Base-by-base conservation (phyloP, 2,329 filamentous ascomycete species). In the Lasiodiplodia citricola region DNA sequence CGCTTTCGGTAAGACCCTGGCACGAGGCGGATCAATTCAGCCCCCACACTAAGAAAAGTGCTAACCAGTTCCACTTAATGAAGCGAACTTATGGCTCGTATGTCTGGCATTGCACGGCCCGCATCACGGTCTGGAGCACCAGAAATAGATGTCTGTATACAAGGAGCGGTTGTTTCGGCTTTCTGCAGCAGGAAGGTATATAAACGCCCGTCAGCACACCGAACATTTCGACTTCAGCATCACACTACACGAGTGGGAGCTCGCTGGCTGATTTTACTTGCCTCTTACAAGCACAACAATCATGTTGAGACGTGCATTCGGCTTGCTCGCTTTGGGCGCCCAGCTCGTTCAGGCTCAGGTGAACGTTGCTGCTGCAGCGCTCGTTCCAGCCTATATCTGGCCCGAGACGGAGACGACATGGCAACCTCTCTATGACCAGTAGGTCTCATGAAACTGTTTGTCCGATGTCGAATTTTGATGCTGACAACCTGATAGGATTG, bases 381-480 rank as follows among this genome's bases (percentile, higher is more conserved):
- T 62, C 25, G 58, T 62, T 3, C 58, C 58, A 8, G 58, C 58
- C 8, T 62, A 62, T 28, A 62, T 62, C 18, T 62, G 50, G 25
- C 58, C 58, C 10, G 4, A 50, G n/a, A 31, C 23, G 7, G 41
- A 2, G 11, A 56, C 54, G 7, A 44, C 41, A 10, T 62, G 58
- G 58, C 58, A 51, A 25, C 58, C 58, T 31, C 58, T 62, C 2
- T 62, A 62, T 41, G 21, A 18, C 7, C 58, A 62, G 58, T 60
- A 8, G 18, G 37, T n/a, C 4, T 16, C 18, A 7, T 3, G 8
- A 7, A 25, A 7, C 2, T 2, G 13, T 14, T 23, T 4, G 1
- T 11, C 10, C 11, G 2, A 11, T 18, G 2, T 11, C n/a, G 18
- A 31, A 6, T n/a, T 10, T 1, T 5, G 16, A 18, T 5, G 2